Conservation (phyloP, 306 rosid genomes). For the Quillaja saponaria region DNA sequence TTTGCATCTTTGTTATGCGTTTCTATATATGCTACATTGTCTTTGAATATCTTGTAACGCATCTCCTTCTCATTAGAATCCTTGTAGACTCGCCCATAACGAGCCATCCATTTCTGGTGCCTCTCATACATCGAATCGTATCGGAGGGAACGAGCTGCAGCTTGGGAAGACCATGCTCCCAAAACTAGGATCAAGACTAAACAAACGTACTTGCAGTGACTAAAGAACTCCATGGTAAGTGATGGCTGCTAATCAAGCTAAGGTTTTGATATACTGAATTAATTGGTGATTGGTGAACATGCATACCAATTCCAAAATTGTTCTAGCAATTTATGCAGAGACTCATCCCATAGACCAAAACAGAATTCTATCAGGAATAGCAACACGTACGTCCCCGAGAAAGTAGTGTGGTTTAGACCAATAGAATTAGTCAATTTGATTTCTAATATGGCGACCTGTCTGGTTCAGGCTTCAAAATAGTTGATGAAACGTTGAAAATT, state of each 20-base stretch:
- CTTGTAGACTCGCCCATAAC: slow-evolving; percentile 14
- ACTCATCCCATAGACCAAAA: background rate
- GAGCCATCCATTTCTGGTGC: slow-evolving; percentile 37
- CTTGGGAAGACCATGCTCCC: slow-evolving; percentile 16
- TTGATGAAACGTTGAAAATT: no score
- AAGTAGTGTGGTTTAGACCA: background rate
- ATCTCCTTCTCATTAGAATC: slow-evolving; percentile 2
- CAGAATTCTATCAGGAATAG: no score
- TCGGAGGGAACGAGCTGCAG: slow-evolving; percentile 21
- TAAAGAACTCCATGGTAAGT: slow-evolving; percentile 14
- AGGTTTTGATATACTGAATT: background rate
- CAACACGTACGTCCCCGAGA: background rate
- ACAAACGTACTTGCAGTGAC: background rate
- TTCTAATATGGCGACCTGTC: background rate
- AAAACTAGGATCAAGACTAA: slow-evolving; percentile 16
- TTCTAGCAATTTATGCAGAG: background rate
- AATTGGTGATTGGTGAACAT: no score
- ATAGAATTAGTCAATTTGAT: background rate
- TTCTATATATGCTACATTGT: slow-evolving; percentile 22
- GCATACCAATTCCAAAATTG: no score
- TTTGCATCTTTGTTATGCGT: slow-evolving; percentile 9
- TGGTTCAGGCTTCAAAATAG: no score
- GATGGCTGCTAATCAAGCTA: background rate
- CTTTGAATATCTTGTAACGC: slow-evolving; percentile 32
- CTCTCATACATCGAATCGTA: slow-evolving; percentile 9